Evolutionary conservation across 1,284 basidiomycete species (phyloP).

Genomic region (Coniferiporia weirii): DNA sequence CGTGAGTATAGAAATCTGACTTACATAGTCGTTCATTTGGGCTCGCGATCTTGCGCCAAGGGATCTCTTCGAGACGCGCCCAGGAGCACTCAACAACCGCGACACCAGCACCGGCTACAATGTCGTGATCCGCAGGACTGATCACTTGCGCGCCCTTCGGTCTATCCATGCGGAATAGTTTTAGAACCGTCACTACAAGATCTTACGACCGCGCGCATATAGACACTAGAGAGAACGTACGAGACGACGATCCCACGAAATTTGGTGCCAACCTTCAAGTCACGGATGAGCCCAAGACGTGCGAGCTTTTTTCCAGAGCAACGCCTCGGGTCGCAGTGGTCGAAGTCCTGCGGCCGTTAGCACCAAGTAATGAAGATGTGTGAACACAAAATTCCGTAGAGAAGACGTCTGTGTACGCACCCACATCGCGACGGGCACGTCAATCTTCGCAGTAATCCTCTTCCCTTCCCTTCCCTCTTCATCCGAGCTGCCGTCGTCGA

Average conservation of each 20-base stretch:
- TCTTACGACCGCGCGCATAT: background rate
- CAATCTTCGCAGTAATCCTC: slow-evolving; percentile 36
- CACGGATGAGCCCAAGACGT: slow-evolving; percentile 79
- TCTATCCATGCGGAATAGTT: slow-evolving; percentile 37
- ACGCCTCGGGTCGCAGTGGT: slow-evolving; percentile 92
- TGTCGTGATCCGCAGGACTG: slow-evolving; percentile 81
- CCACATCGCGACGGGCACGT: slow-evolving; percentile 85
- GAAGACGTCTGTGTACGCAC: slow-evolving; percentile 37
- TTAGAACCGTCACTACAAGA: background rate
- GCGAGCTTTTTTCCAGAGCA: slow-evolving; percentile 95
- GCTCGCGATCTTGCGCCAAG: slow-evolving; percentile 89
- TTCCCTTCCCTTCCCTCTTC: slow-evolving; percentile 32
- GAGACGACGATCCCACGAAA: slow-evolving; percentile 93
- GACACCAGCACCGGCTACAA: slow-evolving; percentile 71
- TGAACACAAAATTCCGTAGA: background rate
- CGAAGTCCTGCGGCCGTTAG: slow-evolving; percentile 73
- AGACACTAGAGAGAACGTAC: slow-evolving; percentile 43
- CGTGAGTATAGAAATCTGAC: slow-evolving; percentile 29
- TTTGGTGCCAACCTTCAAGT: slow-evolving; percentile 79
- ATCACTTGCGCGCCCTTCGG: slow-evolving; percentile 83
- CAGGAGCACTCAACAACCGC: slow-evolving; percentile 98
- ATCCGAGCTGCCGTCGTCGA: slow-evolving; percentile 25
- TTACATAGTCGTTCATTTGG: slow-evolving; percentile 86
- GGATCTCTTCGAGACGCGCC: slow-evolving; percentile 92
- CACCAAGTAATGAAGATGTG: slow-evolving; percentile 1